Evolutionary conservation across 257 asterid species (phyloP), one percentile per base, ranked within the genome.

Genomic region (Eustoma russellianum): DNA sequence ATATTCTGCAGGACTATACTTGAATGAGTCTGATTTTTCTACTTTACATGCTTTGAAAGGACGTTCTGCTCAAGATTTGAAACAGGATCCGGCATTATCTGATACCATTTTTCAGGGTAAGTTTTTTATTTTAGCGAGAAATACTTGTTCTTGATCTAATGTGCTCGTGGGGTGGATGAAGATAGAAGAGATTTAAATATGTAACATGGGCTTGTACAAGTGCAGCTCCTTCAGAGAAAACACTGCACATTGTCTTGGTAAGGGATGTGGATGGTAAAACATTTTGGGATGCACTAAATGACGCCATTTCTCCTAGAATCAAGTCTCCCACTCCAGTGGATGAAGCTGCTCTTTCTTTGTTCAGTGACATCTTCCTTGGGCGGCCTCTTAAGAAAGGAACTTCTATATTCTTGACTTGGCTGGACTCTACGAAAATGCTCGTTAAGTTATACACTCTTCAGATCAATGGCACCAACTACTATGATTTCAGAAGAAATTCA

Each of bases 221-320:
- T 76, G 82, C 95, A 91, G 96, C 83, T 70, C 67, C 93, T 64
- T 45, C 69, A 17, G 95, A 91, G 75, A n/a, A n/a, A n/a, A n/a
- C n/a, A n/a, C n/a, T n/a, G n/a, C n/a, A n/a, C n/a, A n/a, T n/a
- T n/a, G n/a, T n/a, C n/a, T n/a, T n/a, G n/a, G n/a, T n/a, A n/a
- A n/a, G n/a, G n/a, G n/a, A n/a, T n/a, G n/a, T n/a, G 45, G 96
- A 83, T 64, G 98, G 96, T 38, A 91, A 84, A 78, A 84, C 87
- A 44, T 91, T 87, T 63, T 84, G 98, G 96, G 94, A 84, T 60
- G 96, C 98, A 52, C 76, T 91, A 70, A 82, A 80, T 64, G 96
- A 84, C 54, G 89, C 95, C 60, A 62, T 87, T 43, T 77, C 96
- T 56, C 89, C 95, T n/a, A 74, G 98, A 72, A 77, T 87, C 62